Base-by-base conservation (phyloP, 495 filamentous ascomycete species). In the Penicillium desertorum region DNA sequence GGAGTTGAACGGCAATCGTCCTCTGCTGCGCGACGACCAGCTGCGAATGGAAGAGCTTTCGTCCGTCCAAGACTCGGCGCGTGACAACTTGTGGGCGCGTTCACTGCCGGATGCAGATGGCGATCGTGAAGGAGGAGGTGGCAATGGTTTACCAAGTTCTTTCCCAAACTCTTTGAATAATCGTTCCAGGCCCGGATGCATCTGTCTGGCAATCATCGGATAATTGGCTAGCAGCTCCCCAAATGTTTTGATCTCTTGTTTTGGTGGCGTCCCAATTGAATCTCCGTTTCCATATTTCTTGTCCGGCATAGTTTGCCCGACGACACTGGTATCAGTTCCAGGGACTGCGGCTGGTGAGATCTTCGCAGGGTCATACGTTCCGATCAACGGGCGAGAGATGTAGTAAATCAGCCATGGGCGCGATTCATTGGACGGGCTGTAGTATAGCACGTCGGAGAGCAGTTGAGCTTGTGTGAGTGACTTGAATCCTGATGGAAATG, bases 361-460 rank as follows among this genome's bases (percentile, higher is more conserved):
- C 64, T 81, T 88, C 44, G 86, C 81, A 29, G 89, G 81, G 54
- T 96, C 92, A 73, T 85, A 89, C 0, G 84, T 83, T 16, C 95
- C 95, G 27, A 97, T 79, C 54, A 99, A 72, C n/a, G 95, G 95
- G 36, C 85, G 85, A 16, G 92, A 96, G 52, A 99, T 95, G 71
- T 91, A 98, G 79, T 99, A 98, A 51, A 99, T 84, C 36, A 99
- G 84, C 88, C 95, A 99, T 82, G 89, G 86, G 46, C 89, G 85
- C 20, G 89, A 86, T 39, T 96, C 92, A 54, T 87, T 78, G 19
- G 77, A 85, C 60, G 97, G 88, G 32, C 89, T 85, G 68, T 94
- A 92, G 80, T 89, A 97, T n/a, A 97, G 75, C 39, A 80, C 81
- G 68, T 98, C 95, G 57, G 86, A 83, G 41, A 98, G 75, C 20